phyloP scores from a whole-genome alignment of 495 filamentous ascomycete genomes.

The Astrothelium macrocarpum region DNA sequence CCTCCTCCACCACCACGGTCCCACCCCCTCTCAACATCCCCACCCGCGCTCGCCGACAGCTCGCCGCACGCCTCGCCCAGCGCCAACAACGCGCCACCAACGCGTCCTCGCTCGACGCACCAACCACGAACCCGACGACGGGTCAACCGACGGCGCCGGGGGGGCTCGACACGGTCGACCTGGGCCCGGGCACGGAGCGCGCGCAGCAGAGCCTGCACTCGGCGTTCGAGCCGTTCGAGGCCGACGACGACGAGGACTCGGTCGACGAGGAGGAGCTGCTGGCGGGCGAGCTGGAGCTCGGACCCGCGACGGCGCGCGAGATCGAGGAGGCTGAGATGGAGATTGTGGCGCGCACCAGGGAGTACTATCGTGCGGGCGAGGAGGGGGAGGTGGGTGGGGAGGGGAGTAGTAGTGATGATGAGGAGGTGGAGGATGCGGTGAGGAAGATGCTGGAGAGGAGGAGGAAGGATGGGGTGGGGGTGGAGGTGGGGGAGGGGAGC shows the following conservation, averaged over 20 bases:
- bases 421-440: neutral
- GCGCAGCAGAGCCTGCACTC: slow-evolving; percentile 6
- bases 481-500: slow-evolving; percentile 3
- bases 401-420: slow-evolving; percentile 12
- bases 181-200: slow-evolving; percentile 6
- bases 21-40: slow-evolving; percentile 53
- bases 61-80: slow-evolving; percentile 71
- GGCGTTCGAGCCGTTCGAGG: neutral
- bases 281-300: slow-evolving; percentile 11
- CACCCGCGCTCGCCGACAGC: slow-evolving; percentile 74
- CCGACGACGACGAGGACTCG: neutral
- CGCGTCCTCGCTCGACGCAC: neutral
- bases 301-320: slow-evolving; percentile 2
- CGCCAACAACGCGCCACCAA: neutral
- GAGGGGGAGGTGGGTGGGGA: no score
- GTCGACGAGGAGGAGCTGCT: slow-evolving; percentile 5
- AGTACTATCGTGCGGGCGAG: slow-evolving; percentile 14
- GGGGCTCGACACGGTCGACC: neutral
- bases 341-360: slow-evolving; percentile 7
- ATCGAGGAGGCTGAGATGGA: slow-evolving; percentile 5
- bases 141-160: neutral
- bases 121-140: neutral
- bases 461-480: slow-evolving; percentile 2
- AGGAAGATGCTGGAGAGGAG: slow-evolving; percentile 1
- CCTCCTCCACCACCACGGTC: neutral